Percentiles rank a stretch among this genome's conserved stretches.
Evolutionary conservation across 495 filamentous ascomycete species (phyloP).

Genomic region (Clohesyomyces aquaticus): DNA sequence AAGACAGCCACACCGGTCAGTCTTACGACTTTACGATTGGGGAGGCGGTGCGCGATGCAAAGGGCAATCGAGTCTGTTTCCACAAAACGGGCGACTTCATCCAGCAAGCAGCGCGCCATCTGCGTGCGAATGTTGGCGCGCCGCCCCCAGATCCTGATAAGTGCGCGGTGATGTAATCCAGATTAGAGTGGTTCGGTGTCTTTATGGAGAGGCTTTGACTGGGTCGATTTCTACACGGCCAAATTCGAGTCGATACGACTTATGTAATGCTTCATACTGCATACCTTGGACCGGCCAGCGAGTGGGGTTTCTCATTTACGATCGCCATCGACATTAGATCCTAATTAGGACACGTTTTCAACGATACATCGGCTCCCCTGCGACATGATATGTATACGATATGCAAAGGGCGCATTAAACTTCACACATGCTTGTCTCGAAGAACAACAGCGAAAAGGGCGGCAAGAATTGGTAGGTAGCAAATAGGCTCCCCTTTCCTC

Average conservation of each 20-base stretch:
- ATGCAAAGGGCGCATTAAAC: neutral
- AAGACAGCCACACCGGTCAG: constrained; percentile 48
- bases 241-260: no score
- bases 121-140: constrained; percentile 35
- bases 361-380: neutral
- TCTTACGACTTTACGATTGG: constrained; percentile 49
- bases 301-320: no score
- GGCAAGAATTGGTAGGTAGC: neutral
- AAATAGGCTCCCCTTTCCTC: neutral
- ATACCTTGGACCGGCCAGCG: no score
- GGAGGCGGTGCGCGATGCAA: constrained; percentile 47
- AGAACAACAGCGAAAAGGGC: constrained; percentile 1
- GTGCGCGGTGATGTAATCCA: constrained; percentile 38
- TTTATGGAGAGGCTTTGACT: no score
- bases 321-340: neutral
- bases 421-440: neutral
- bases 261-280: constrained; percentile 2
- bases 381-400: neutral
- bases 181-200: no score
- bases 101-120: constrained; percentile 42
- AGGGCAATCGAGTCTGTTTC: constrained; percentile 47
- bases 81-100: constrained; percentile 52
- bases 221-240: no score
- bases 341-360: constrained; percentile 28
- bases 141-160: constrained; percentile 29